These are phyloP conservation scores for Globisporangium paddicum DNA, from an alignment of 352 stramenopile species.

Conservation along the genomic window DNA sequence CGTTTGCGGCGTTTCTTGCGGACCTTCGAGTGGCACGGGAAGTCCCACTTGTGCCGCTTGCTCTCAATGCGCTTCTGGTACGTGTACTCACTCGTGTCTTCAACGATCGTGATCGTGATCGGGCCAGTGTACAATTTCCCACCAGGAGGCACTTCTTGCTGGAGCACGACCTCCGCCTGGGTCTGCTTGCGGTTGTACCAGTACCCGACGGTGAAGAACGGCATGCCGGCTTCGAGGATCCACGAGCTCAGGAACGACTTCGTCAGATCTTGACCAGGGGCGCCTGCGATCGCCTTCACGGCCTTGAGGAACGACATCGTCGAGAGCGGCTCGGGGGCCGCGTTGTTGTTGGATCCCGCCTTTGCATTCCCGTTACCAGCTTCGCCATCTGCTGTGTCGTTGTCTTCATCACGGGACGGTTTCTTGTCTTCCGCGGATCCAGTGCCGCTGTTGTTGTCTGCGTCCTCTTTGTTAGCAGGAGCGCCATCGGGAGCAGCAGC, in stretches of 20 bases:
- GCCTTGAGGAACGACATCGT: conserved; percentile 77
- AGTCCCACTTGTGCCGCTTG: conserved; percentile 84
- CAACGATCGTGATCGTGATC: conserved; percentile 84
- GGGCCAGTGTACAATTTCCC: conserved; percentile 76
- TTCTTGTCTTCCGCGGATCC: conserved; percentile 22
- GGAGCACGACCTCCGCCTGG: conserved; percentile 78
- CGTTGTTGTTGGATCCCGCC: conserved; percentile 8
- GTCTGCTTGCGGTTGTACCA: conserved; percentile 89
- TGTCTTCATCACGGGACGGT: conserved; percentile 32
- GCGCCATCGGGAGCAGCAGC: conserved; percentile 20
- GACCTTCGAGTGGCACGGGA: conserved; percentile 82
- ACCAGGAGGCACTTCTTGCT: conserved; percentile 75
- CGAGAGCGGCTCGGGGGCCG: conserved; percentile 51
- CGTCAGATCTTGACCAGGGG: conserved; percentile 69
- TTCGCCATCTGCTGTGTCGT: conserved; percentile 22
- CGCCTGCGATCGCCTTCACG: conserved; percentile 76
- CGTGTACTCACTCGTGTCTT: conserved; percentile 80
- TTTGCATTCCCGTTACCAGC: conserved; percentile 8
- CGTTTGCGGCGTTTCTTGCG: conserved; percentile 84
- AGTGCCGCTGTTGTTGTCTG: conserved; percentile 23
- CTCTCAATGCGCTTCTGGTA: conserved; percentile 82
- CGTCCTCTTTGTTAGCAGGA: conserved; percentile 22
- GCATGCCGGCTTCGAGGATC: conserved; percentile 80
- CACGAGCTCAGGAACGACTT: conserved; percentile 77
- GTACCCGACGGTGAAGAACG: conserved; percentile 84